These are phyloP conservation scores for Cladophialophora chaetospira DNA, from an alignment of 2,329 filamentous ascomycete species.

Conservation along the genomic window DNA sequence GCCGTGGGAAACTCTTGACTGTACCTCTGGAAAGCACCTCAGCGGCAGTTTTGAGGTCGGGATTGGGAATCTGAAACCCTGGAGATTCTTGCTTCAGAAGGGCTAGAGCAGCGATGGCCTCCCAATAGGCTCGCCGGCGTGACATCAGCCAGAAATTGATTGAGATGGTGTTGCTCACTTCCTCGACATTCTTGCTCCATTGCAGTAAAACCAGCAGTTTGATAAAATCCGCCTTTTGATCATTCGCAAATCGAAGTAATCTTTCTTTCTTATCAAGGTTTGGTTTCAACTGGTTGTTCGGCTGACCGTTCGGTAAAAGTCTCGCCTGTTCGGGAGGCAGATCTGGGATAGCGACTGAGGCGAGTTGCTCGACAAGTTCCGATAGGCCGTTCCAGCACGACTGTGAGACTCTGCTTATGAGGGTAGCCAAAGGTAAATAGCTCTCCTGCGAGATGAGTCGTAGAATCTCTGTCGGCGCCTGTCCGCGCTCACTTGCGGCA, in stretches of 20 bases:
- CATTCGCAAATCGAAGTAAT: constrained; percentile 76
- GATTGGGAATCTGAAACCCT: constrained; percentile 77
- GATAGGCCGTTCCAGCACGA: constrained; percentile 77
- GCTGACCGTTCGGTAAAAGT: constrained; percentile 14
- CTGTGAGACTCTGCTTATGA: constrained; percentile 79
- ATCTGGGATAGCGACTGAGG: constrained; percentile 64
- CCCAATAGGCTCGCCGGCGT: constrained; percentile 63
- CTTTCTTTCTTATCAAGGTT: constrained; percentile 75
- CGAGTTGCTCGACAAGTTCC: constrained; percentile 69
- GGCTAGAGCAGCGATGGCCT: constrained; percentile 64
- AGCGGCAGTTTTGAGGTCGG: constrained; percentile 86
- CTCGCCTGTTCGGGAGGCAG: constrained; percentile 41
- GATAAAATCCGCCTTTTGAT: constrained; percentile 82
- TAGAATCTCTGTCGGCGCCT: constrained; percentile 26
- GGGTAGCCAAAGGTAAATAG: constrained; percentile 66
- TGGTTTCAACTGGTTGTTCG: constrained; percentile 49
- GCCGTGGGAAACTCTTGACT: constrained; percentile 76
- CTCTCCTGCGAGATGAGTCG: constrained; percentile 29
- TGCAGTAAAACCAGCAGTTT: constrained; percentile 88
- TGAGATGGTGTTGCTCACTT: constrained; percentile 86
- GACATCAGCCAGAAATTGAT: constrained; percentile 72
- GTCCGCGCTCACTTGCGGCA: constrained; percentile 1
- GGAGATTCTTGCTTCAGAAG: constrained; percentile 73
- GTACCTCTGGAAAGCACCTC: constrained; percentile 79
- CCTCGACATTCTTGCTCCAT: constrained; percentile 79